Evolutionary conservation across 805 yeast species (phyloP).

Genomic region (Schizosaccharomyces octosporus): DNA sequence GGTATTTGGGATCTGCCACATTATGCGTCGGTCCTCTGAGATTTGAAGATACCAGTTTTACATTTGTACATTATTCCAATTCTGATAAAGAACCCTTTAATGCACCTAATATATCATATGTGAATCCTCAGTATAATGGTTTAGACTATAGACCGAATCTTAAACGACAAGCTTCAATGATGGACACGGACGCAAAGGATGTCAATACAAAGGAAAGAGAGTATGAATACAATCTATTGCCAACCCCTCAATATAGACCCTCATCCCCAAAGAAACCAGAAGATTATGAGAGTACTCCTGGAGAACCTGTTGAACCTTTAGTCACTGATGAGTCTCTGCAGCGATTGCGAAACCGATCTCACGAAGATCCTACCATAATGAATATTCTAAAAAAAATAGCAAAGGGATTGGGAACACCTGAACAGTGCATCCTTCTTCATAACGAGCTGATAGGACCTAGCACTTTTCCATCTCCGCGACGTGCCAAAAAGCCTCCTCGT

Average conservation of each 20-base stretch:
- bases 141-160: neutral
- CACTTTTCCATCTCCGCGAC: neutral
- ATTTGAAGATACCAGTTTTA: neutral
- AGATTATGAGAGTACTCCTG: neutral
- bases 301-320: neutral
- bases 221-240: neutral
- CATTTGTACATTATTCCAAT: neutral
- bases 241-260: neutral
- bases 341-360: neutral
- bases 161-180: neutral
- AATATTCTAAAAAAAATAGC: neutral
- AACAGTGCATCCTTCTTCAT: neutral
- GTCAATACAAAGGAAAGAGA: neutral
- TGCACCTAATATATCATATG: neutral
- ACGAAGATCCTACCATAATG: neutral
- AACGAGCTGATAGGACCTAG: neutral
- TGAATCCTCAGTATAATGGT: neutral
- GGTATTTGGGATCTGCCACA: neutral
- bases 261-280: neutral
- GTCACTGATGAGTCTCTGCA: neutral
- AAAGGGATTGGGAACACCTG: neutral
- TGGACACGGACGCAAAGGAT: too few relatives aligned
- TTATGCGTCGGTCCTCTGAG: neutral
- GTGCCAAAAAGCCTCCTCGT: neutral
- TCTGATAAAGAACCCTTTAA: neutral